phyloP scores from a whole-genome alignment of 176 grass and related monocot species.

The Ensete glaucum region DNA sequence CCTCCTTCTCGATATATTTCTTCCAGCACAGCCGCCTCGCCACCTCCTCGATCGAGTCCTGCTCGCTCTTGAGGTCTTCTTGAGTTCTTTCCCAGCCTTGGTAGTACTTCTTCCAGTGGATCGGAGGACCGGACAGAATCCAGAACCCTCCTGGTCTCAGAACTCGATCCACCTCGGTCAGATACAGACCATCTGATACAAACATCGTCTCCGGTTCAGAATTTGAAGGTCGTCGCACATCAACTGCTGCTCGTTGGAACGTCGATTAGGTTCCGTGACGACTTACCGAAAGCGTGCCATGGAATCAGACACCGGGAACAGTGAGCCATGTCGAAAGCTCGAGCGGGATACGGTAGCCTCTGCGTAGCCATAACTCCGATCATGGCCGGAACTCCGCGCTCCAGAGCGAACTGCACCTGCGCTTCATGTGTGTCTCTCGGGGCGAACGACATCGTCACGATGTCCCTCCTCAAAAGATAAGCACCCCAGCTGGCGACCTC shows the following conservation, averaged over 20 bases:
- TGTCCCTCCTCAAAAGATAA: slow-evolving; percentile 78
- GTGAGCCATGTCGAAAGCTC: slow-evolving; percentile 94
- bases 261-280: background rate
- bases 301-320: slow-evolving; percentile 90
- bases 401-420: slow-evolving; percentile 91
- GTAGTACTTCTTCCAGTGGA: slow-evolving; percentile 84
- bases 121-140: slow-evolving; percentile 80
- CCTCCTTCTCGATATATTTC: slow-evolving; percentile 63
- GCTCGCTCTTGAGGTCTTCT: slow-evolving; percentile 72
- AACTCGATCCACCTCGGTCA: slow-evolving; percentile 80
- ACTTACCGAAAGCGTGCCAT: slow-evolving; percentile 60
- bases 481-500: slow-evolving; percentile 97
- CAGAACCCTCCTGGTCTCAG: slow-evolving; percentile 91
- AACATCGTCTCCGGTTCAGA: background rate
- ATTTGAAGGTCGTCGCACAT: too few relatives aligned
- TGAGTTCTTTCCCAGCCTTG: slow-evolving; percentile 71
- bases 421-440: slow-evolving; percentile 90
- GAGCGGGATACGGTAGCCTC: slow-evolving; percentile 76
- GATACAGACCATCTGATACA: slow-evolving; percentile 73
- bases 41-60: slow-evolving; percentile 72
- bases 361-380: slow-evolving; percentile 80
- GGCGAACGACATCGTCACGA: slow-evolving; percentile 84
- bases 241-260: too few relatives aligned
- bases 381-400: slow-evolving; percentile 91
- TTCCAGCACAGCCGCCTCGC: slow-evolving; percentile 82